Evolutionary conservation across 306 rosid species (phyloP), one percentile per base, ranked within the genome.

Genomic region (Corylus avellana): DNA sequence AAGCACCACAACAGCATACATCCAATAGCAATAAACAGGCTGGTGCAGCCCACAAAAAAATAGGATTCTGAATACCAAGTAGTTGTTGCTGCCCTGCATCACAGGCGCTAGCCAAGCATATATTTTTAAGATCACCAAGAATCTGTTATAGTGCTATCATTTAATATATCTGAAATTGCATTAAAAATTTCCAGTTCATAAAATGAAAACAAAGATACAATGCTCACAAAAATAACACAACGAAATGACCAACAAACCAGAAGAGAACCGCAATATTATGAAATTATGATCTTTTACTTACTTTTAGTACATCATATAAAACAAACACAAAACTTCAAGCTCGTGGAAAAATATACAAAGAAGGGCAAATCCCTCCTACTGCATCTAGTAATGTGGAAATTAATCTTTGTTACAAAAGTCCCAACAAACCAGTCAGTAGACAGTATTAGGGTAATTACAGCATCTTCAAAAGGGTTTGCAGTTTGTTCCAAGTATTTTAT

Each of bases 151-250:
- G 35, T 32, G 35, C 35, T 32, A 32, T 32, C 35, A 32, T 32
- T 32, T 51, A 51, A 51, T 12, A 51, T 51, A 51, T 51, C 56
- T 51, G 17, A 51, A 13, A 51, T 14, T 12, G n/a, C 55, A n/a
- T 79, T 84, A 37, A 91, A 92, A 56, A 85, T 39, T 0, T 39
- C 5, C 42, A 39, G 5, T 39, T 39, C 42, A 39, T 39, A 39
- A 39, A 39, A 32, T 32, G 35, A 32, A 32, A 32, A 32, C 35
- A 32, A 32, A 29, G 42, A 37, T 37, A 37, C 42, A 3, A 37
- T 37, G 42, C 42, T 37, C 42, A 4, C 42, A 37, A 3, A 37
- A 86, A 77, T 91, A 5, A 39, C 7, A 22, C 29, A 22, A 22
- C 5, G 13, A 58, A n/a, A 58, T 58, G 64, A 58, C 20, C 32